These are phyloP conservation scores for Blastobotrys proliferans DNA, from an alignment of 1,139 yeast species.

Conservation along the genomic window DNA sequence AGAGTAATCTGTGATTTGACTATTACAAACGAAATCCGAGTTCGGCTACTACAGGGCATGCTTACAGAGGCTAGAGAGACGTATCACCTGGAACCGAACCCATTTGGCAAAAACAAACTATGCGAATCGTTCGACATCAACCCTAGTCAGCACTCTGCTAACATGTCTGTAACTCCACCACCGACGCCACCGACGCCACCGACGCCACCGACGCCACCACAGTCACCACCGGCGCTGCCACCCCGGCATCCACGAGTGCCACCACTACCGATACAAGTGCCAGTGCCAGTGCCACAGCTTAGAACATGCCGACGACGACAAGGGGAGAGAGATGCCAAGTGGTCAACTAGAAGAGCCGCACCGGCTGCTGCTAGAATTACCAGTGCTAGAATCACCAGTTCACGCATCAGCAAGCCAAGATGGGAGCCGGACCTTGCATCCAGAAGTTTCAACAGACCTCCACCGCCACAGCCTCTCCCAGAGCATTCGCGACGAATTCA, in stretches of 20 bases:
- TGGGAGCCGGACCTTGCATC: too few species aligned
- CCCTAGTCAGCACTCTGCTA: neutral
- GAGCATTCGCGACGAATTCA: too few species aligned
- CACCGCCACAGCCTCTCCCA: too few species aligned
- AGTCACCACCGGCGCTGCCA: neutral
- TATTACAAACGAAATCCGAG: neutral
- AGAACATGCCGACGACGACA: neutral
- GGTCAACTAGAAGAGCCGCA: too few species aligned
- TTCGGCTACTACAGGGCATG: slow-evolving; percentile 1
- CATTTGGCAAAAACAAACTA: neutral
- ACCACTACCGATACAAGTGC: too few species aligned
- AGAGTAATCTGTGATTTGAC: slow-evolving; percentile 1
- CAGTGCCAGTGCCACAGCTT: too few species aligned
- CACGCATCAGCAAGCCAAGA: too few species aligned
- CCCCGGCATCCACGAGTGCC: neutral
- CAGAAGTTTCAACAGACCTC: too few species aligned
- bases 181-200: neutral
- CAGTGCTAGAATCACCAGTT: too few species aligned
- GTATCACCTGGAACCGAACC: slow-evolving; percentile 1
- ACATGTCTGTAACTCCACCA: neutral
- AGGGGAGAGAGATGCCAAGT: neutral
- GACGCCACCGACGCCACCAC: neutral
- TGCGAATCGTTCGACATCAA: slow-evolving; percentile 1
- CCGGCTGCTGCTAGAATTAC: slow-evolving; percentile 6
- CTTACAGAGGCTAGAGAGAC: slow-evolving; percentile 5